Percentiles rank a stretch among this genome's conserved stretches.
Conservation (phyloP, 2,329 filamentous ascomycete species). For the Diaporthe ampelina region DNA sequence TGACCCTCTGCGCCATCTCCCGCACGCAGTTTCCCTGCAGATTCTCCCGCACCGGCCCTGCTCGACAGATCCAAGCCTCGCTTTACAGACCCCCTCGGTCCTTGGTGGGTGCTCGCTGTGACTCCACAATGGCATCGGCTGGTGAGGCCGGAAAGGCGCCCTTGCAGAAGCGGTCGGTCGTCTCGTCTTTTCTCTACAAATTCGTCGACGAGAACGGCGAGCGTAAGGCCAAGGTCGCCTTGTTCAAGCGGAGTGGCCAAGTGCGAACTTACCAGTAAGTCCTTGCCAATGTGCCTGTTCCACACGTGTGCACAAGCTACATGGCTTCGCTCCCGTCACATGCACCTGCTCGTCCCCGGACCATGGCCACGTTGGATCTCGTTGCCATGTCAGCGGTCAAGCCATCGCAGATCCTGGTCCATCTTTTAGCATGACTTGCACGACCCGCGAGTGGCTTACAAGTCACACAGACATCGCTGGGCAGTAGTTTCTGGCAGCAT, state of each 20-base stretch:
- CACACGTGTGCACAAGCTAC: neutral
- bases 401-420: neutral
- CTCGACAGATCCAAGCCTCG: constrained; percentile 4
- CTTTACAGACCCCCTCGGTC: neutral
- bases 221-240: constrained; percentile 63
- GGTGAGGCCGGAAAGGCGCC: constrained; percentile 39
- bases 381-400: neutral
- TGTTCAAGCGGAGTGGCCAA: constrained; percentile 72
- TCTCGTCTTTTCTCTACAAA: constrained; percentile 66
- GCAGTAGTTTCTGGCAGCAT: constrained; percentile 75
- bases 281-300: neutral
- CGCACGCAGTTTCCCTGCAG: constrained; percentile 20
- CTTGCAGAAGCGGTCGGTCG: constrained; percentile 57
- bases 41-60: neutral
- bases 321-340: neutral
- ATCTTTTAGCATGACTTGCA: neutral
- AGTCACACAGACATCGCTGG: constrained; percentile 62
- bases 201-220: constrained; percentile 52
- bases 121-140: constrained; percentile 42
- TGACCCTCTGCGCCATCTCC: neutral
- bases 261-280: constrained; percentile 72
- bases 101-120: neutral
- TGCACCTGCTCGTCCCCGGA: neutral
- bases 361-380: neutral
- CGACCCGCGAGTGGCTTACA: constrained; percentile 34